phyloP scores from a whole-genome alignment of 169 alveolate species.

The Perkinsus chesapeaki region DNA sequence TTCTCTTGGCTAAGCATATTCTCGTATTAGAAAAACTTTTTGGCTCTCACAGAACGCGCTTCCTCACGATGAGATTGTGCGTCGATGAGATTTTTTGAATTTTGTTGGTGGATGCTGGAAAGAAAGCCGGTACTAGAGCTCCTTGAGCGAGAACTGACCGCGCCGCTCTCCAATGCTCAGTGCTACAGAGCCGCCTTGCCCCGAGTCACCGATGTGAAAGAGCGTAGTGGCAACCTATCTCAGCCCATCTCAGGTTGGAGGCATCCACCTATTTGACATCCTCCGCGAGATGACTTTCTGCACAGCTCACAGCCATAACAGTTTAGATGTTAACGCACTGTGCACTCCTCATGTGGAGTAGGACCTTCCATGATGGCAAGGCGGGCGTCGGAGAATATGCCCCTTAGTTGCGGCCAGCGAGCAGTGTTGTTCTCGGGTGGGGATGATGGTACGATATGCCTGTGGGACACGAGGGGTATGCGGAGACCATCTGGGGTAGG shows the following conservation, averaged over 20 bases:
- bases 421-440: not conserved
- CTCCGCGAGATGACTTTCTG: not conserved
- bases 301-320: not conserved
- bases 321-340: not conserved
- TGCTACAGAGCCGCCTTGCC: too few species aligned
- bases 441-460: not conserved
- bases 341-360: not conserved
- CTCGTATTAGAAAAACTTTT: too few species aligned
- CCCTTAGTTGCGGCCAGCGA: not conserved
- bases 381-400: not conserved
- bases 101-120: too few species aligned
- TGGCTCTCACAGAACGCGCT: too few species aligned
- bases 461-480: not conserved
- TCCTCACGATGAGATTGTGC: too few species aligned
- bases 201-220: too few species aligned
- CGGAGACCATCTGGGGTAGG: not conserved
- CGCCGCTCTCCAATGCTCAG: too few species aligned
- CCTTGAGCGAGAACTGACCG: too few species aligned
- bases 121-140: too few species aligned
- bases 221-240: not conserved
- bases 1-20: too few species aligned
- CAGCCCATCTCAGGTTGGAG: not conserved
- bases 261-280: not conserved
- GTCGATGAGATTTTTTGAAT: too few species aligned
- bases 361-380: not conserved